These are phyloP conservation scores for Lignosus rhinocerotis DNA, from an alignment of 1,284 basidiomycete genomes.

Conservation along the genomic window DNA sequence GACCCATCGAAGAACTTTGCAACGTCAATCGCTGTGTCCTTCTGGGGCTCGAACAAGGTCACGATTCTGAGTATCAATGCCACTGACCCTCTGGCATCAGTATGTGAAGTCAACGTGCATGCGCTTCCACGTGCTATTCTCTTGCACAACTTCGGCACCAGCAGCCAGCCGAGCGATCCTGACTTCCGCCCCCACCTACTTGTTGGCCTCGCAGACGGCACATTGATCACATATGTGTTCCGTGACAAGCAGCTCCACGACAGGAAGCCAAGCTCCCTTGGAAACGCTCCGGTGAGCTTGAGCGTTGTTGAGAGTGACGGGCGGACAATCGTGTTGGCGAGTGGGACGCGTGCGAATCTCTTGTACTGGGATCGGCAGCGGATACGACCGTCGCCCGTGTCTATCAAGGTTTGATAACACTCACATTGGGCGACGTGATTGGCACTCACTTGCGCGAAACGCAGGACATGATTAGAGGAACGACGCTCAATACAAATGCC, in stretches of 20 bases:
- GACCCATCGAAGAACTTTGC: constrained; percentile 50
- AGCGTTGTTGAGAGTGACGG: constrained; percentile 52
- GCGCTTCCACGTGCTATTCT: constrained; percentile 72
- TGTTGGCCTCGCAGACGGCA: constrained; percentile 81
- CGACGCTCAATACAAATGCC: constrained; percentile 46
- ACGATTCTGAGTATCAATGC: constrained; percentile 54
- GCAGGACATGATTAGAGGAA: constrained; percentile 63
- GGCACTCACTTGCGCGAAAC: not conserved
- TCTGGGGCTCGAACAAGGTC: constrained; percentile 75
- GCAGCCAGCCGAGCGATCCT: constrained; percentile 34
- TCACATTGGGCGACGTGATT: not conserved
- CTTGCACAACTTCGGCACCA: constrained; percentile 62
- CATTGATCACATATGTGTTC: constrained; percentile 61
- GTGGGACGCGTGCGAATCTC: constrained; percentile 61
- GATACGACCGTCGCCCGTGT: constrained; percentile 69
- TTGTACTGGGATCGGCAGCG: constrained; percentile 69
- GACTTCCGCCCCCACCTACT: constrained; percentile 61
- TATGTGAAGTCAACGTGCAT: constrained; percentile 50
- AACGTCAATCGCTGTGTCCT: constrained; percentile 60
- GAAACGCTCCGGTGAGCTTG: constrained; percentile 65
- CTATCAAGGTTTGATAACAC: constrained; percentile 60
- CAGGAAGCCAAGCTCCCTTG: constrained; percentile 65
- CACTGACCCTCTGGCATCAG: constrained; percentile 37
- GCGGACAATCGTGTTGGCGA: constrained; percentile 60
- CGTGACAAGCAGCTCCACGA: constrained; percentile 50